A percentile compares a stretch with the other conserved stretches of the same genome.
Evolutionary conservation across 176 grass and related monocot species (phyloP).

Genomic region (Neostapfia colusana): DNA sequence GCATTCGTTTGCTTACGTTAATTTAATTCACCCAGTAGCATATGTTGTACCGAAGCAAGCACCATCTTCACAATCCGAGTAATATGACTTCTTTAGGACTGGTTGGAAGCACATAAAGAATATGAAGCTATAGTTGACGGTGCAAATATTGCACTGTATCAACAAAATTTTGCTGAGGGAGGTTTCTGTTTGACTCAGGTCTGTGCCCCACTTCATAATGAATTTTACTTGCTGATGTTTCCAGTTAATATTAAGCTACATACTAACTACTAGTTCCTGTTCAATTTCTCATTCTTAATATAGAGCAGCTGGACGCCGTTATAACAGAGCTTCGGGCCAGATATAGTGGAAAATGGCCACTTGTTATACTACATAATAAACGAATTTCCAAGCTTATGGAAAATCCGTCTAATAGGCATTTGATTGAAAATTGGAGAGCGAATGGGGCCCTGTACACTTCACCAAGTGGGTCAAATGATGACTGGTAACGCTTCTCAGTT

Average conservation of each 20-base stretch:
- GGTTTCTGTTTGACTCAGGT: constrained; percentile 89
- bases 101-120: constrained; percentile 58
- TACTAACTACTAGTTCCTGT: constrained; percentile 41
- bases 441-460: constrained; percentile 71
- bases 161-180: constrained; percentile 89
- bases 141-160: constrained; percentile 90
- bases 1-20: constrained; percentile 2
- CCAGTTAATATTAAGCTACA: background rate
- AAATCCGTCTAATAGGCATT: constrained; percentile 62
- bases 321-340: constrained; percentile 58
- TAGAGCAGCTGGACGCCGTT: constrained; percentile 87
- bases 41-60: background rate
- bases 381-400: constrained; percentile 68
- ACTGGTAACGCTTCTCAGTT: constrained; percentile 56
- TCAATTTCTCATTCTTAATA: constrained; percentile 46
- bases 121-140: constrained; percentile 77
- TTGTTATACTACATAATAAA: constrained; percentile 75
- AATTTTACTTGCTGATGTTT: background rate
- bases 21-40: background rate
- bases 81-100: constrained; percentile 51
- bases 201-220: constrained; percentile 30
- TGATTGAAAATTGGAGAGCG: constrained; percentile 77
- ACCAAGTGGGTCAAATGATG: constrained; percentile 91
- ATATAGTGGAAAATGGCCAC: constrained; percentile 72
- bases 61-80: background rate